phyloP scores from a whole-genome alignment of 1,284 basidiomycete genomes.

The Leccinum subspadiceum region DNA sequence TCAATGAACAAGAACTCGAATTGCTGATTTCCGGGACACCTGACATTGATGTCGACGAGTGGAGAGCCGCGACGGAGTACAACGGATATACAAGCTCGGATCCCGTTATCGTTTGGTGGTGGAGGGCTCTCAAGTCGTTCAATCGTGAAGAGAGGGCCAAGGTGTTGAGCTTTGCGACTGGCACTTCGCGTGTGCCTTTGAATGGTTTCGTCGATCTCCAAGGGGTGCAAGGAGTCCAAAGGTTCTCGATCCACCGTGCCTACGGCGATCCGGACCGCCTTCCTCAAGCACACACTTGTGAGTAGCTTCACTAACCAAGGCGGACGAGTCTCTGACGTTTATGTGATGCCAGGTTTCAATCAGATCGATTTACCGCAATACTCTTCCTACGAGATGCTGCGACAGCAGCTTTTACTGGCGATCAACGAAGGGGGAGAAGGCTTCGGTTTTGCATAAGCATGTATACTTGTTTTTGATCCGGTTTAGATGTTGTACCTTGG shows the following conservation, averaged over 20 bases:
- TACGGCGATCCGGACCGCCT: slow-evolving; percentile 84
- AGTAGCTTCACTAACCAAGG: slow-evolving; percentile 25
- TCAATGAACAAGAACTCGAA: slow-evolving; percentile 97
- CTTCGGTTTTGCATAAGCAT: slow-evolving; percentile 73
- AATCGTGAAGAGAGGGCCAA: slow-evolving; percentile 96
- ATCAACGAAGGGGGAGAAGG: slow-evolving; percentile 93
- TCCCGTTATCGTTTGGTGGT: slow-evolving; percentile 98
- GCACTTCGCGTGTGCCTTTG: slow-evolving; percentile 90
- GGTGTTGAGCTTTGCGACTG: slow-evolving; percentile 95
- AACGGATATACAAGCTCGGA: slow-evolving; percentile 85
- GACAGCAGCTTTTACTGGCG: slow-evolving; percentile 83
- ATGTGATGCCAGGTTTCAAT: slow-evolving; percentile 62
- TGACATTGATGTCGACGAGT: slow-evolving; percentile 98
- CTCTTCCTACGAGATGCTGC: slow-evolving; percentile 90
- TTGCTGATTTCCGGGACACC: slow-evolving; percentile 97
- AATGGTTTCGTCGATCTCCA: slow-evolving; percentile 92
- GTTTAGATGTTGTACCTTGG: slow-evolving; percentile 13
- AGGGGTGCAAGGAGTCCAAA: slow-evolving; percentile 92
- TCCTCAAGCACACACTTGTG: slow-evolving; percentile 91
- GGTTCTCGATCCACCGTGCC: slow-evolving; percentile 94
- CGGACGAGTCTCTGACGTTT: slow-evolving; percentile 9
- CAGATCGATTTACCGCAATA: slow-evolving; percentile 90
- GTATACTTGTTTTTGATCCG: slow-evolving; percentile 4
- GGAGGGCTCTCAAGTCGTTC: slow-evolving; percentile 97
- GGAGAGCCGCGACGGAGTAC: slow-evolving; percentile 93